Evolutionary conservation across 345 rosid species (phyloP).

Genomic region (Iberis pinnata): DNA sequence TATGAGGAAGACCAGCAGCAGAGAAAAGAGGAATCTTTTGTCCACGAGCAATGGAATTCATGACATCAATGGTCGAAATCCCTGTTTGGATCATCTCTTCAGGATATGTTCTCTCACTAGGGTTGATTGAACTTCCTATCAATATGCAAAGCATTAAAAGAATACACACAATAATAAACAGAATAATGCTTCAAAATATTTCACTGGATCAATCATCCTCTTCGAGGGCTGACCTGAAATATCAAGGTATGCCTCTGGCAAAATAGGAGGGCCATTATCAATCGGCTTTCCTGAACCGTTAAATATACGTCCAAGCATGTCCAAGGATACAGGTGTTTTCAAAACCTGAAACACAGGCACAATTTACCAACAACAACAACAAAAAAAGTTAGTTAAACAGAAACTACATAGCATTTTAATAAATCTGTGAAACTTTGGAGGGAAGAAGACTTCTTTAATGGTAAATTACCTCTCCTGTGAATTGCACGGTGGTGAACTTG

Average conservation of each 20-base stretch:
- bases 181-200: neutral
- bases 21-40: slow-evolving; percentile 98
- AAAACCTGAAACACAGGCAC: slow-evolving; percentile 51
- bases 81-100: slow-evolving; percentile 99
- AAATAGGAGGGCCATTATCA: slow-evolving; percentile 94
- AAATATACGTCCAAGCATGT: slow-evolving; percentile 98
- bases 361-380: neutral
- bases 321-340: slow-evolving; percentile 92
- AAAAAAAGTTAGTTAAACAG: neutral
- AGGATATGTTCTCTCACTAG: slow-evolving; percentile 98
- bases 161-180: neutral
- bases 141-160: neutral
- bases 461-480: slow-evolving; percentile 75
- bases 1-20: slow-evolving; percentile 99
- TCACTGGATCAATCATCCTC: neutral
- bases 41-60: slow-evolving; percentile 99
- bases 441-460: neutral
- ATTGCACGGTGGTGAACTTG: slow-evolving; percentile 86
- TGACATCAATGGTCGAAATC: slow-evolving; percentile 96
- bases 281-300: slow-evolving; percentile 99
- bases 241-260: slow-evolving; percentile 96
- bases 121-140: slow-evolving; percentile 93
- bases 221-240: slow-evolving; percentile 58
- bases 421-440: neutral
- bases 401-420: neutral